These are phyloP conservation scores for Silene coronaria DNA, from an alignment of 179 eudicot genomes.

Conservation along the genomic window DNA sequence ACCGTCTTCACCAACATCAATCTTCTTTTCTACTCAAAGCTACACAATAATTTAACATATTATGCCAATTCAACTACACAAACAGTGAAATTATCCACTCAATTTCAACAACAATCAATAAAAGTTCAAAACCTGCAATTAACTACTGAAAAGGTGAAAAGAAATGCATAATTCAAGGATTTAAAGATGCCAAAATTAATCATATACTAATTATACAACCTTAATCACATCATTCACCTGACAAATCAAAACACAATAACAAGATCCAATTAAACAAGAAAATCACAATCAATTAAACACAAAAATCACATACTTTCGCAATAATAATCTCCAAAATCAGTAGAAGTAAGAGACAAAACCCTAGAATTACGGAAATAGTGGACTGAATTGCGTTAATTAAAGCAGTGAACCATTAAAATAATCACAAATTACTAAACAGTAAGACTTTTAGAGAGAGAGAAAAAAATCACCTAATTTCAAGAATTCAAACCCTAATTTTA, in stretches of 20 bases:
- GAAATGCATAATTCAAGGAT: neutral
- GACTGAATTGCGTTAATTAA: slow-evolving; percentile 1
- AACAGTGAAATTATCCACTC: neutral
- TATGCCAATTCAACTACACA: neutral
- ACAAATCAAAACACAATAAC: neutral
- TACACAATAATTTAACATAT: neutral
- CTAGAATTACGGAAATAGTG: slow-evolving; percentile 21
- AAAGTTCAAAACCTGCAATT: neutral
- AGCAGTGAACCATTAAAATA: slow-evolving; percentile 1
- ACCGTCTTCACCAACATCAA: neutral
- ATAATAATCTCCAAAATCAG: neutral
- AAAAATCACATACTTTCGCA: neutral
- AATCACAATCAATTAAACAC: neutral
- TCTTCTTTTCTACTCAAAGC: neutral
- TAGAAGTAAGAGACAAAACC: slow-evolving; percentile 16
- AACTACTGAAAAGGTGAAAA: neutral
- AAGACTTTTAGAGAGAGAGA: neutral
- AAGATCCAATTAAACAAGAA: neutral
- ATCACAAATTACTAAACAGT: neutral
- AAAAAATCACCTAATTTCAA: slow-evolving; percentile 13
- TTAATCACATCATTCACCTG: neutral
- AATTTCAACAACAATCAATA: neutral
- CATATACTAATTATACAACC: neutral
- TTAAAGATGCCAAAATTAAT: neutral
- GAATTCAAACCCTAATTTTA: slow-evolving; percentile 1